A percentile compares a stretch with the other conserved stretches of the same genome.
Evolutionary conservation across 225 moss, liverwort and hornwort genomes (phyloP).

Genomic region (Takakia lepidozioides): DNA sequence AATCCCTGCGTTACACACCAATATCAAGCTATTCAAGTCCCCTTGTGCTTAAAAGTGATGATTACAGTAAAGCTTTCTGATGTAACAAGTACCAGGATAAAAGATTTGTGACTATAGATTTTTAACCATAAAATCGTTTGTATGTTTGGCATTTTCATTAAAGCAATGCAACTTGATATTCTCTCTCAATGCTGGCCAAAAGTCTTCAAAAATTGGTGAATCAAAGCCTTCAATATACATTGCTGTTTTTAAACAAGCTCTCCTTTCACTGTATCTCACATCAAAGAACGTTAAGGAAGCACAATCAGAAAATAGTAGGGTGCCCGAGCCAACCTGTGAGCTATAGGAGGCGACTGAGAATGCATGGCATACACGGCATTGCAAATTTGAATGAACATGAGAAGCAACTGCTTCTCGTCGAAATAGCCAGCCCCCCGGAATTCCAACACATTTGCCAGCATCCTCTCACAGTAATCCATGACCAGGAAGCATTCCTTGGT

Average conservation of each 20-base stretch:
- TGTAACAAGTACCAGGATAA: background rate
- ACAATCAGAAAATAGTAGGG: too few species aligned
- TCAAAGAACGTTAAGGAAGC: too few species aligned
- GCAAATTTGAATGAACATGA: slow-evolving; percentile 76
- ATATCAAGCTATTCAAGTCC: too few species aligned
- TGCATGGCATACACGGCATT: slow-evolving; percentile 99
- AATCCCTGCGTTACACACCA: too few species aligned
- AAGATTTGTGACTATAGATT: background rate
- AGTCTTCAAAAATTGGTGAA: too few species aligned
- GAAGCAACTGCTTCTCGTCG: slow-evolving; percentile 84
- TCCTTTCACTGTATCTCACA: too few species aligned
- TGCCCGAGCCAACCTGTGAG: slow-evolving; percentile 78
- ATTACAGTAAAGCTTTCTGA: background rate
- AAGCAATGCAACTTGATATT: background rate
- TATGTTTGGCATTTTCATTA: slow-evolving; percentile 1
- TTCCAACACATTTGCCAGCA: slow-evolving; percentile 86
- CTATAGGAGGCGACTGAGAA: slow-evolving; percentile 83
- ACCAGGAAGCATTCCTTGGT: slow-evolving; percentile 94
- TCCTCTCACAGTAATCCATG: slow-evolving; percentile 94
- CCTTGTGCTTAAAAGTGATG: background rate
- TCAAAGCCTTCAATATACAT: too few species aligned
- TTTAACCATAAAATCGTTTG: background rate
- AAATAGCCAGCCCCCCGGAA: slow-evolving; percentile 81
- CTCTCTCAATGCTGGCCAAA: too few species aligned
- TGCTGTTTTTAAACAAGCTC: too few species aligned